A percentile compares a stretch with the other conserved stretches of the same genome.
Conservation (phyloP, 371 early-diverging fungal species). For the Rhizopus sp. region DNA sequence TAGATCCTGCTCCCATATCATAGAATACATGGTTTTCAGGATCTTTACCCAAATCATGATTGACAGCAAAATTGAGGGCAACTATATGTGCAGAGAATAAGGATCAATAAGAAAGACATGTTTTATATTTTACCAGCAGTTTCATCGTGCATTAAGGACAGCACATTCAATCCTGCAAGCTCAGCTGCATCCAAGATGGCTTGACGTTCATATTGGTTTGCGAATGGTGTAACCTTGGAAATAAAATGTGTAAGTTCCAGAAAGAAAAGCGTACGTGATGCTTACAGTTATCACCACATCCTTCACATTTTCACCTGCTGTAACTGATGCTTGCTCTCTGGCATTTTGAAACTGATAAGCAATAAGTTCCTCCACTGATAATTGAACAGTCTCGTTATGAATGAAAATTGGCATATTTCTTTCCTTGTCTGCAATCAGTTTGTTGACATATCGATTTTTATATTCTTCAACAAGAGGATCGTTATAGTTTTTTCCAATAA, state of each 20-base stretch:
- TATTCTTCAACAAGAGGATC: constrained; percentile 72
- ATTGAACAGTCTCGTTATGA: constrained; percentile 53
- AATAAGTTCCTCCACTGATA: constrained; percentile 85
- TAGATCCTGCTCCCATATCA: constrained; percentile 97
- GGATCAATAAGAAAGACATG: background rate
- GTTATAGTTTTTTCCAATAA: constrained; percentile 77
- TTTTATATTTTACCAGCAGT: constrained; percentile 71
- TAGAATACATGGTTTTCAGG: constrained; percentile 89
- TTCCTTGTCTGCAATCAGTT: constrained; percentile 67
- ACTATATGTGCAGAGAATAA: constrained; percentile 42
- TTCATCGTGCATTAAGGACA: constrained; percentile 88
- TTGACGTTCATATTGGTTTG: constrained; percentile 88
- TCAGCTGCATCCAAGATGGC: constrained; percentile 94
- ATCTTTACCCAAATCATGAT: constrained; percentile 63
- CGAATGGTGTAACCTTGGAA: constrained; percentile 88
- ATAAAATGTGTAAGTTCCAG: constrained; percentile 2
- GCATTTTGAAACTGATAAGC: constrained; percentile 94
- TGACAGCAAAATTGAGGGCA: constrained; percentile 92
- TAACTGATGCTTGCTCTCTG: constrained; percentile 76
- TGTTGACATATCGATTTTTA: constrained; percentile 70
- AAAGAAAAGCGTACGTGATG: constrained; percentile 3
- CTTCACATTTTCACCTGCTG: constrained; percentile 75
- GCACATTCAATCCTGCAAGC: constrained; percentile 84
- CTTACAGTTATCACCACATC: constrained; percentile 91
- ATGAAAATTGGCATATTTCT: constrained; percentile 69